Conservation (phyloP, 2,329 filamentous ascomycete genomes). For the Phialophora macrospora region DNA sequence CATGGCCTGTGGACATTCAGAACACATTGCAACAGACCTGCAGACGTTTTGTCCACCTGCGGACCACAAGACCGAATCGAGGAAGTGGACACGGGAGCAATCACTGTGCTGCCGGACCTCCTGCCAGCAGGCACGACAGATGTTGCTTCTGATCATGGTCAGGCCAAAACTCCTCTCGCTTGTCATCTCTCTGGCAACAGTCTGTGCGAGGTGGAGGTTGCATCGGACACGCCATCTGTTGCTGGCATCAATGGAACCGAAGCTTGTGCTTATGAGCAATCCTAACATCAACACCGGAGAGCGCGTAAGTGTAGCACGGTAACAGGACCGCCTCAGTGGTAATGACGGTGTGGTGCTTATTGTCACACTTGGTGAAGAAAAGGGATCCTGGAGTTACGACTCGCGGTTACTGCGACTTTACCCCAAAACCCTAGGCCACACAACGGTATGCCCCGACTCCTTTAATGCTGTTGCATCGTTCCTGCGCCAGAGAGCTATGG, state of each 20-base stretch:
- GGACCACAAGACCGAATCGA: neutral
- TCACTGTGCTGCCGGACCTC: neutral
- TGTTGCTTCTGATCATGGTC: neutral
- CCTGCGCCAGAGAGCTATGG: neutral
- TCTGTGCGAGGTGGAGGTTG: neutral
- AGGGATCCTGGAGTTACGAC: neutral
- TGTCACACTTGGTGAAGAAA: neutral
- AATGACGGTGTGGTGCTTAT: neutral
- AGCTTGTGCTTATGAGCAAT: neutral
- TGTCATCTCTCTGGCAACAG: neutral
- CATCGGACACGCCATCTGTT: neutral
- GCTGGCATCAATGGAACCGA: constrained; percentile 1
- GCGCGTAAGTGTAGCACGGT: neutral
- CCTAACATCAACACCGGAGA: neutral
- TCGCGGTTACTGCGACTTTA: neutral
- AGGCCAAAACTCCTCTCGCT: neutral
- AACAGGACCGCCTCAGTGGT: neutral
- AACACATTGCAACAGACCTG: neutral
- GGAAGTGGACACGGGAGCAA: neutral
- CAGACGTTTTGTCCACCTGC: neutral
- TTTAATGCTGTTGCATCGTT: neutral
- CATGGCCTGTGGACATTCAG: neutral
- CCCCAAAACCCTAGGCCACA: neutral
- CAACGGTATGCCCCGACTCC: neutral
- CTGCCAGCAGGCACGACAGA: neutral